Evolutionary conservation across 768 basidiomycete genomes (phyloP), one percentile per base, ranked within the genome.

Genomic region (Hygrocybe coccinea): DNA sequence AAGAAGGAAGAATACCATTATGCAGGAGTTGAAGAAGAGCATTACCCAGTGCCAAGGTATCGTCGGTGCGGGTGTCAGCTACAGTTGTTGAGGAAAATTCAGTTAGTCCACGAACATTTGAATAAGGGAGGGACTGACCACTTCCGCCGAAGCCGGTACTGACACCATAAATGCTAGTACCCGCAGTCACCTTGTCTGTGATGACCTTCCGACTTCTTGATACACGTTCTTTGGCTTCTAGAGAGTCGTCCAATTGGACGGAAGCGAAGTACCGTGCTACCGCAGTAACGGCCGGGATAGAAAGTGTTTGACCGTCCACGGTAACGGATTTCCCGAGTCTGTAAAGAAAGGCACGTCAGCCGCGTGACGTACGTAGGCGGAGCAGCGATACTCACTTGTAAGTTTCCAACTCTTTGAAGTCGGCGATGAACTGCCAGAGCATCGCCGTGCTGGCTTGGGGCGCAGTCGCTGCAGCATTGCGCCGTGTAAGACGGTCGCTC

Each of bases 121-220:
- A 91, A 33, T 7, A 48, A 14, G 37, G 44, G 34, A 19, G 33
- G 37, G 22, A 68, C 75, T 43, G 56, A 75, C 86, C 85, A 63
- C 84, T 86, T 5, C 87, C 88, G 37, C 88, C 91, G 63, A 90
- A 94, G 45, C 91, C 91, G 35, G 79, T 82, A 2, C 87, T 87
- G 39, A 93, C 86, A 21, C 91, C 91, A 61, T 94, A 94, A 17
- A 94, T 78, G 59, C 86, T 88, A 50, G 81, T 77, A 9, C 84
- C 83, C 3, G 76, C 74, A 19, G 79, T 77, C 37, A 92, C 78
- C 68, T 91, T 91, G 62, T 78, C 76, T 19, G 79, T 72, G 43
- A 92, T 82, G 56, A 85, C 79, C 46, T 77, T 69, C 36, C 86
- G 83, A 60, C 85, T 83, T 59, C 79, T 81, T n/a, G 76, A 70